phyloP scores from a whole-genome alignment of 345 rosid genomes.

The Durio zibethinus region DNA sequence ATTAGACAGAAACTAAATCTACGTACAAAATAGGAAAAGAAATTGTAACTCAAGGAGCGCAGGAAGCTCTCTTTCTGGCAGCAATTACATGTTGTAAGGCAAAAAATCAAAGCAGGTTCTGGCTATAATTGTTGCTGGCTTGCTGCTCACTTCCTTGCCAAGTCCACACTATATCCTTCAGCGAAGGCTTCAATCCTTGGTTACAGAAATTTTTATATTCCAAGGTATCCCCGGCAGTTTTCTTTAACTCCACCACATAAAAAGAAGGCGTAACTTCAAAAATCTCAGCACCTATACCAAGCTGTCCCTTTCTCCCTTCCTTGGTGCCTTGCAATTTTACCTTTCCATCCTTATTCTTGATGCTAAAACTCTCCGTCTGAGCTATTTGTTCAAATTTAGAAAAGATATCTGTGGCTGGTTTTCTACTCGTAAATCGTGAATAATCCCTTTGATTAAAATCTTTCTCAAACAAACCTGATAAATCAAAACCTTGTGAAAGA shows the following conservation, averaged over 20 bases:
- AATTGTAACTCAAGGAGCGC: background rate
- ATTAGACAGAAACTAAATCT: background rate
- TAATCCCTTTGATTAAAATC: slow-evolving; percentile 31
- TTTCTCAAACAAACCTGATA: slow-evolving; percentile 71
- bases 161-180: slow-evolving; percentile 85
- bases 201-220: slow-evolving; percentile 67
- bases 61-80: too few relatives aligned
- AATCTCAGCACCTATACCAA: slow-evolving; percentile 68
- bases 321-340: slow-evolving; percentile 55
- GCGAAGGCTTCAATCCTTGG: slow-evolving; percentile 63
- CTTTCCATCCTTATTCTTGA: slow-evolving; percentile 50
- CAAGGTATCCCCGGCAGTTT: slow-evolving; percentile 68
- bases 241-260: slow-evolving; percentile 72
- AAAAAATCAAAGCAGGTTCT: background rate
- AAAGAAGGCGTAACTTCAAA: slow-evolving; percentile 72
- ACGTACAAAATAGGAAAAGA: background rate
- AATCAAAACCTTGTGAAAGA: slow-evolving; percentile 68
- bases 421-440: slow-evolving; percentile 51
- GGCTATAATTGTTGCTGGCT: background rate
- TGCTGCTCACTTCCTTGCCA: slow-evolving; percentile 58
- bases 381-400: slow-evolving; percentile 80
- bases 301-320: slow-evolving; percentile 83
- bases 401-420: slow-evolving; percentile 55
- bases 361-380: slow-evolving; percentile 40
- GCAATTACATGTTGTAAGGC: too few relatives aligned